Conservation (phyloP, 2,329 filamentous ascomycete species). For the Penicillium sp. region DNA sequence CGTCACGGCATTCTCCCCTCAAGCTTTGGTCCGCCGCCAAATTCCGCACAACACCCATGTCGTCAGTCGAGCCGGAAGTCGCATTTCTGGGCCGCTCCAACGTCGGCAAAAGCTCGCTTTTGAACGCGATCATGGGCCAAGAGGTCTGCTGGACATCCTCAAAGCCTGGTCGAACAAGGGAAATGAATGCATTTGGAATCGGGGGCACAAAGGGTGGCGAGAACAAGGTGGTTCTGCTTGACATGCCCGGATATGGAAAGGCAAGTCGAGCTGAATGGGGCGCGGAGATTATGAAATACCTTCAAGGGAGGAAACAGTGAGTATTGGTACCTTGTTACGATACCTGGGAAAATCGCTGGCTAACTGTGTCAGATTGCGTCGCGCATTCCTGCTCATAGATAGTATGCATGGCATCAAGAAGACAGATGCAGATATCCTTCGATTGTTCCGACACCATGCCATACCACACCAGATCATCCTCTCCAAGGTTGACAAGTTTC, state of each 20-base stretch:
- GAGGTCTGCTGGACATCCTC: slow-evolving; percentile 58
- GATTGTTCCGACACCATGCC: slow-evolving; percentile 55
- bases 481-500: slow-evolving; percentile 64
- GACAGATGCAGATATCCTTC: slow-evolving; percentile 60
- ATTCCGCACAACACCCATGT: slow-evolving; percentile 61
- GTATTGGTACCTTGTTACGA: slow-evolving; percentile 16
- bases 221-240: slow-evolving; percentile 60
- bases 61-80: slow-evolving; percentile 59
- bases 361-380: slow-evolving; percentile 47
- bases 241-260: slow-evolving; percentile 72
- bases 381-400: slow-evolving; percentile 67
- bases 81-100: slow-evolving; percentile 70
- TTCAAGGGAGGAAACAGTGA: slow-evolving; percentile 61
- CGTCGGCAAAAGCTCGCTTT: slow-evolving; percentile 67
- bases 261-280: slow-evolving; percentile 65
- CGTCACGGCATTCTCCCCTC: slow-evolving; percentile 49
- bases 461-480: slow-evolving; percentile 67
- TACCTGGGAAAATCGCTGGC: background rate
- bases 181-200: slow-evolving; percentile 68
- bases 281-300: slow-evolving; percentile 67
- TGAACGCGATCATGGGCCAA: slow-evolving; percentile 63
- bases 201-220: slow-evolving; percentile 50
- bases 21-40: slow-evolving; percentile 62
- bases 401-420: slow-evolving; percentile 63
- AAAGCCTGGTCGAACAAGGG: slow-evolving; percentile 62